A percentile compares a stretch with the other conserved stretches of the same genome.
Conservation (phyloP, 768 basidiomycete genomes). For the Sporobolomyces phaffii region DNA sequence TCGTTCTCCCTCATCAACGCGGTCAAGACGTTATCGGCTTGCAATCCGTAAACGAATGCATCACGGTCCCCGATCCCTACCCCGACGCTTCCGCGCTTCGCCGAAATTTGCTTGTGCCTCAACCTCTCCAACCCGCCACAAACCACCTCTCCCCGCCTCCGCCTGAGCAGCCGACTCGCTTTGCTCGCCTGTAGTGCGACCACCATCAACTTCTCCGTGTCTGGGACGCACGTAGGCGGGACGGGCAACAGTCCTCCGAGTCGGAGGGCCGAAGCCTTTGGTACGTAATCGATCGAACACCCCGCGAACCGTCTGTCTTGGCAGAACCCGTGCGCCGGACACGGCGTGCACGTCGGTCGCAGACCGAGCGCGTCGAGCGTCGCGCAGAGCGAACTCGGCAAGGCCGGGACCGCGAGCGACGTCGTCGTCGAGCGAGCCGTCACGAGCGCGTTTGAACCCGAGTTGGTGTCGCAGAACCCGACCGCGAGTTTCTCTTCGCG, state of each 20-base stretch:
- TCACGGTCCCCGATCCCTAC: not conserved
- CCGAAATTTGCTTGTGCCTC: slow-evolving; percentile 2
- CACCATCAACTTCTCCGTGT: slow-evolving; percentile 47
- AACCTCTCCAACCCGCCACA: slow-evolving; percentile 44
- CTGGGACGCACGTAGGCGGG: slow-evolving; percentile 46
- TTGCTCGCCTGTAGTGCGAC: slow-evolving; percentile 44
- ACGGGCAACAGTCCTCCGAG: slow-evolving; percentile 44
- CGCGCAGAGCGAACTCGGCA: slow-evolving; percentile 39
- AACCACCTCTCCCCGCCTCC: slow-evolving; percentile 44
- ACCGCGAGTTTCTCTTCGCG: slow-evolving; percentile 34
- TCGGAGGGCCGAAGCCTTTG: slow-evolving; percentile 29
- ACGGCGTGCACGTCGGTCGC: slow-evolving; percentile 45
- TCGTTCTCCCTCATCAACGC: slow-evolving; percentile 23
- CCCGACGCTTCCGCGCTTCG: slow-evolving; percentile 18
- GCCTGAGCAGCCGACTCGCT: slow-evolving; percentile 43
- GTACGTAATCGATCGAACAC: slow-evolving; percentile 47
- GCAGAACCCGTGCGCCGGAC: slow-evolving; percentile 48
- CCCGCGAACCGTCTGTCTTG: slow-evolving; percentile 42
- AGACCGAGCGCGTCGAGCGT: not conserved
- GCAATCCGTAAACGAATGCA: slow-evolving; percentile 15
- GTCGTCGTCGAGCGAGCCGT: slow-evolving; percentile 27
- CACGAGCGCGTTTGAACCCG: slow-evolving; percentile 43
- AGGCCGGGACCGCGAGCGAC: slow-evolving; percentile 41
- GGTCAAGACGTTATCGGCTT: slow-evolving; percentile 16
- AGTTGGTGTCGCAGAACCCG: slow-evolving; percentile 48